Percentiles rank a stretch among this genome's conserved stretches.
Evolutionary conservation across 768 basidiomycete species (phyloP).

Genomic region (Naganishia vishniacii): DNA sequence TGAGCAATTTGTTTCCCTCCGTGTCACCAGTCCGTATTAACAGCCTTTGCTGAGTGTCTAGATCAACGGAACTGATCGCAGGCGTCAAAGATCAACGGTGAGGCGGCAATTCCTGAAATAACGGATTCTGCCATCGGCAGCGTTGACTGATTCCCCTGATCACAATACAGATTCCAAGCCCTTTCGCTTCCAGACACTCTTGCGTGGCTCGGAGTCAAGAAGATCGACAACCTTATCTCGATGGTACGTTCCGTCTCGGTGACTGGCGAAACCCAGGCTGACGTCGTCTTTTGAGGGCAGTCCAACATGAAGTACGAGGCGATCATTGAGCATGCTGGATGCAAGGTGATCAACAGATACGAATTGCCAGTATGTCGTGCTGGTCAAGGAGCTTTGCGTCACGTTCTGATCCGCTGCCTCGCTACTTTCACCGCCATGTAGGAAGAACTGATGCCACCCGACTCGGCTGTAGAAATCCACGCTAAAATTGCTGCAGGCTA

Average conservation of each 20-base stretch:
- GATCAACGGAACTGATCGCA: constrained; percentile 77
- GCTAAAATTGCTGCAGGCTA: constrained; percentile 87
- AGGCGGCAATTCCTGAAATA: constrained; percentile 25
- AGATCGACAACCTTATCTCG: constrained; percentile 76
- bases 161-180: constrained; percentile 91
- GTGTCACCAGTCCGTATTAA: background rate
- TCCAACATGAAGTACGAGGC: constrained; percentile 80
- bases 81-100: constrained; percentile 58
- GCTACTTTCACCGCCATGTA: constrained; percentile 36
- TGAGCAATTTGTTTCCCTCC: background rate
- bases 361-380: constrained; percentile 68
- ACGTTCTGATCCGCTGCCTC: no score
- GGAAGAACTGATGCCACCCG: constrained; percentile 63
- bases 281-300: constrained; percentile 25
- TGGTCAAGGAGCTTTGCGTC: background rate
- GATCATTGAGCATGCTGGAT: constrained; percentile 73
- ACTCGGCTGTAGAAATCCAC: constrained; percentile 88
- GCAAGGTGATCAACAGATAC: constrained; percentile 71
- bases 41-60: background rate
- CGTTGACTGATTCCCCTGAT: no score
- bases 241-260: constrained; percentile 30
- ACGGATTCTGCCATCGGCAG: background rate
- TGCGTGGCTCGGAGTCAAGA: constrained; percentile 87
- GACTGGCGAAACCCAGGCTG: constrained; percentile 75
- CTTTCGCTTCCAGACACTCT: constrained; percentile 87